A percentile compares a stretch with the other conserved stretches of the same genome.
Evolutionary conservation across 169 alveolate genomes (phyloP).

Genomic region (Plasmodium reichenowi): DNA sequence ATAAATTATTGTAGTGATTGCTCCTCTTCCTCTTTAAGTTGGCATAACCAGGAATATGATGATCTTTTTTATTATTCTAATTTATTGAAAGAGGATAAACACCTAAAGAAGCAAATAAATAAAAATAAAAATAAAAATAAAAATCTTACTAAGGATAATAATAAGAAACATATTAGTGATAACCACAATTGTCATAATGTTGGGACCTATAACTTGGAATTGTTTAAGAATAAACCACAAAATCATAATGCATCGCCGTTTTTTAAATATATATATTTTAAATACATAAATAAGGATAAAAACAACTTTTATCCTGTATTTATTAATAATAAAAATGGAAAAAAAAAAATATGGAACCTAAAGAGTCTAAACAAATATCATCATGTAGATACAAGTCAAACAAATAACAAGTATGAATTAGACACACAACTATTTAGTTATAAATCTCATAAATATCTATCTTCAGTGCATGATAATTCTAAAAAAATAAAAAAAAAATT

Average conservation of each 20-base stretch:
- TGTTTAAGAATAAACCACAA: neutral
- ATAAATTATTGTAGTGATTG: conserved; percentile 66
- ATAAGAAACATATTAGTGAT: neutral
- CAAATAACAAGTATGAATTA: conserved; percentile 52
- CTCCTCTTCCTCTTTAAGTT: conserved; percentile 64
- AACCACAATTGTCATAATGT: neutral
- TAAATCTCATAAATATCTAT: conserved; percentile 15
- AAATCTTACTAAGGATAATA: neutral
- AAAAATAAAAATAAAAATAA: neutral
- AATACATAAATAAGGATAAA: conserved; percentile 21
- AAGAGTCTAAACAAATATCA: conserved; percentile 17
- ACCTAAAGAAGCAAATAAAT: neutral
- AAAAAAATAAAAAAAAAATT: neutral
- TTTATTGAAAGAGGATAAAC: conserved; percentile 36
- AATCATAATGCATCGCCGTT: conserved; percentile 34
- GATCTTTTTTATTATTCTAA: conserved; percentile 43
- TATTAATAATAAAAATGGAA: conserved; percentile 43
- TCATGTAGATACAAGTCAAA: neutral
- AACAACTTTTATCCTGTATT: conserved; percentile 39
- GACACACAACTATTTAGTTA: conserved; percentile 37
- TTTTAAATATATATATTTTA: conserved; percentile 53
- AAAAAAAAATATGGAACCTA: conserved; percentile 54
- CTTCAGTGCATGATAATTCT: conserved; percentile 14
- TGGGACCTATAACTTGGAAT: neutral
- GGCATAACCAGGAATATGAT: conserved; percentile 51